Evolutionary conservation across 768 basidiomycete genomes (phyloP).

Genomic region (Tylopilus sp.): DNA sequence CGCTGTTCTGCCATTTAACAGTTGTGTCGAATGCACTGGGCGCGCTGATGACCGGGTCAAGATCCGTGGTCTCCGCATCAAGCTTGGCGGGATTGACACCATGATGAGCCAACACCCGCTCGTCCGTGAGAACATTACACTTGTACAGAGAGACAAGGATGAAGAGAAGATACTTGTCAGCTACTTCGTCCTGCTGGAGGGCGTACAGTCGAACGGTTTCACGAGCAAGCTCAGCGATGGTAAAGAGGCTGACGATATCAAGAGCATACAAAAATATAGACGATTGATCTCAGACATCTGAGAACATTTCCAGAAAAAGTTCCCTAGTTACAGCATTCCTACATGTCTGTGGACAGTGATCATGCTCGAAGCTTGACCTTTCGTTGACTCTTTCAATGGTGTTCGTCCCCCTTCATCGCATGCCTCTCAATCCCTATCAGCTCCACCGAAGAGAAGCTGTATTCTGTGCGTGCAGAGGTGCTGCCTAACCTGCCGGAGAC

Average conservation of each 20-base stretch:
- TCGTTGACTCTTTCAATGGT: slow-evolving; percentile 45
- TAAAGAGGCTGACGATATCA: slow-evolving; percentile 53
- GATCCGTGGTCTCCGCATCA: slow-evolving; percentile 98
- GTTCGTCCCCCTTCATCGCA: slow-evolving; percentile 89
- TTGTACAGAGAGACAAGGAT: slow-evolving; percentile 95
- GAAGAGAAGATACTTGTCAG: slow-evolving; percentile 98
- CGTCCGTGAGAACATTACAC: slow-evolving; percentile 95
- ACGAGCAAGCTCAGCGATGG: slow-evolving; percentile 58
- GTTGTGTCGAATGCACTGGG: slow-evolving; percentile 94
- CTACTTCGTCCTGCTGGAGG: slow-evolving; percentile 91
- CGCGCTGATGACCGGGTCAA: slow-evolving; percentile 99
- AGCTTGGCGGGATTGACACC: slow-evolving; percentile 96
- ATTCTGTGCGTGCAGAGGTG: slow-evolving; percentile 78
- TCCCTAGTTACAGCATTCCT: slow-evolving; percentile 93
- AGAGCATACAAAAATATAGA: slow-evolving; percentile 82
- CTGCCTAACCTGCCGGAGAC: slow-evolving; percentile 75
- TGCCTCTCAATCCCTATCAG: slow-evolving; percentile 89
- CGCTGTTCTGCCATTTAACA: too few relatives aligned
- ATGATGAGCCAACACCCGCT: slow-evolving; percentile 91
- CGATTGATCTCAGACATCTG: slow-evolving; percentile 89
- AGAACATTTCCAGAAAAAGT: slow-evolving; percentile 93
- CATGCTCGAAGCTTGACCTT: background rate
- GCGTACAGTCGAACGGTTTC: slow-evolving; percentile 60
- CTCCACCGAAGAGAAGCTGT: slow-evolving; percentile 77
- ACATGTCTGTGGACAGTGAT: slow-evolving; percentile 53